Evolutionary conservation across 106 monocot genomes (phyloP).

Genomic region (Chionographis japonica): DNA sequence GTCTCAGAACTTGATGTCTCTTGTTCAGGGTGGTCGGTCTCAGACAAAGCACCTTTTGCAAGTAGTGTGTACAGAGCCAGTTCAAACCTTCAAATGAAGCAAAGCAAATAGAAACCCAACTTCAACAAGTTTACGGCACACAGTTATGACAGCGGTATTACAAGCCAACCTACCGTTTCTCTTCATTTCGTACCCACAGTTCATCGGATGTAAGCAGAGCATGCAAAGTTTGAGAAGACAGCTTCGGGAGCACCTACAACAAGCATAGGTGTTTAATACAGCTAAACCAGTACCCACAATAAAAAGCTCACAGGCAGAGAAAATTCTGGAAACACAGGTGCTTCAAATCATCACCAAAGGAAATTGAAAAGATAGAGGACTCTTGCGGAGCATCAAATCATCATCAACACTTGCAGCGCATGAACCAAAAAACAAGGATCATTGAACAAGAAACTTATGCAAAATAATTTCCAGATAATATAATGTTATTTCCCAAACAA

Average conservation of each 20-base stretch:
- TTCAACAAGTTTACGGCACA: constrained; percentile 1
- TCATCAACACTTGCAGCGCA: no score
- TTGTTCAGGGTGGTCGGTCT: constrained; percentile 40
- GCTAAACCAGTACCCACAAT: not conserved
- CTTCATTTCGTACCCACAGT: constrained; percentile 96
- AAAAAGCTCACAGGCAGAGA: not conserved
- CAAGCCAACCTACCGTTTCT: constrained; percentile 61
- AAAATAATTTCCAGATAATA: no score
- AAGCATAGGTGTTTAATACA: not conserved
- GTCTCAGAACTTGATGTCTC: constrained; percentile 30
- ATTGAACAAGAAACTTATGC: no score
- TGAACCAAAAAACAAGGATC: no score
- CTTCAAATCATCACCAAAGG: no score
- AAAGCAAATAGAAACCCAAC: not conserved
- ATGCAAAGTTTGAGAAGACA: constrained; percentile 93
- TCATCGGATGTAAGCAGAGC: constrained; percentile 90
- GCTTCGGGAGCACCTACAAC: constrained; percentile 80
- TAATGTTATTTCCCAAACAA: no score
- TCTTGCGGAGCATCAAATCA: no score
- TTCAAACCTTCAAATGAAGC: constrained; percentile 69
- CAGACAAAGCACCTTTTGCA: constrained; percentile 51
- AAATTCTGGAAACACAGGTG: no score
- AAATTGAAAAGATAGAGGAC: no score
- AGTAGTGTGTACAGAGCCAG: constrained; percentile 77
- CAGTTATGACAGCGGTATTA: not conserved